These are phyloP conservation scores for Rhodocollybia butyracea DNA, from an alignment of 768 basidiomycete genomes.

Conservation along the genomic window DNA sequence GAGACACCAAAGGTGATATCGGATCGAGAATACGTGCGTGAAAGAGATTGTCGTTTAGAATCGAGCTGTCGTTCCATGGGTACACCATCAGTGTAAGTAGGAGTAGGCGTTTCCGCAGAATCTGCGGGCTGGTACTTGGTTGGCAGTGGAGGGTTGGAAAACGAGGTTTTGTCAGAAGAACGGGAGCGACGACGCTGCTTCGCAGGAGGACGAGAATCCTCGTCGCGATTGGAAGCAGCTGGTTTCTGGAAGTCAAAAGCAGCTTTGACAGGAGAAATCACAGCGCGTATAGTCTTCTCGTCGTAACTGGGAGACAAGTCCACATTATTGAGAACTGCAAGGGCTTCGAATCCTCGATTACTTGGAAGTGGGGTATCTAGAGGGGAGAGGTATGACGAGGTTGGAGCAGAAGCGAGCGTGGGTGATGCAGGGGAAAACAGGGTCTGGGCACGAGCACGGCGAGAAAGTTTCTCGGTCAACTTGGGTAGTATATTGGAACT, in stretches of 20 bases:
- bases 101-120: neutral
- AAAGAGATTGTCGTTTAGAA: neutral
- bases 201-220: constrained; percentile 1
- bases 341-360: neutral
- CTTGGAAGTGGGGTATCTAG: neutral
- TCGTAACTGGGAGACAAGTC: neutral
- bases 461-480: neutral
- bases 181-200: neutral
- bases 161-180: neutral
- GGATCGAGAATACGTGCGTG: neutral
- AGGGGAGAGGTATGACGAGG: neutral
- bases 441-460: constrained; percentile 1
- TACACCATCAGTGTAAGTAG: constrained; percentile 1
- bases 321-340: neutral
- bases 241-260: neutral
- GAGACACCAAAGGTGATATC: constrained; percentile 4
- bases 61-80: constrained; percentile 1
- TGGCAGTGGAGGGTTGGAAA: neutral
- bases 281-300: constrained; percentile 1
- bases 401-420: neutral
- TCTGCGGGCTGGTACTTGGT: neutral
- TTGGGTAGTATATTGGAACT: neutral
- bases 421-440: constrained; percentile 1
- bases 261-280: neutral
- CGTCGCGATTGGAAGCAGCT: neutral